These are phyloP conservation scores for Pseudogymnoascus sp. DNA, from an alignment of 2,329 filamentous ascomycete genomes.

Conservation along the genomic window DNA sequence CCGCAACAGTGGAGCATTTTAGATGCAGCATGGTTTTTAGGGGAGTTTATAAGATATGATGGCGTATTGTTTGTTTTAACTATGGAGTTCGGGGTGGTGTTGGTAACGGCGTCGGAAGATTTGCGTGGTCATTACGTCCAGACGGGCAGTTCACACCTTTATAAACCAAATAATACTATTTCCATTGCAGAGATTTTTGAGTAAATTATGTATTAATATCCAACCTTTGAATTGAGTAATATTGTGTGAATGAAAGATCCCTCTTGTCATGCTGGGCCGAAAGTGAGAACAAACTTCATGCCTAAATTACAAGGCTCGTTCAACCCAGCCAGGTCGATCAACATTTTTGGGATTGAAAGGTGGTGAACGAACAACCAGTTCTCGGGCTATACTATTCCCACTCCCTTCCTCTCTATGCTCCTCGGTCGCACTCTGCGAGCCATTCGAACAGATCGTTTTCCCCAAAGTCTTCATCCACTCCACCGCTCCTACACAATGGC, in stretches of 20 bases:
- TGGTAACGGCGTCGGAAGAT: background rate
- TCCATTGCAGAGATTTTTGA: background rate
- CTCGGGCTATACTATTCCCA: background rate
- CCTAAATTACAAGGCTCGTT: background rate
- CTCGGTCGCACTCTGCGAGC: slow-evolving; percentile 15
- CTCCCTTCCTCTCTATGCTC: slow-evolving; percentile 16
- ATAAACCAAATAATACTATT: slow-evolving; percentile 1
- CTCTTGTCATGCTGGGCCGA: background rate
- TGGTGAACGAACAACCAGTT: background rate
- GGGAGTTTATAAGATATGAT: background rate
- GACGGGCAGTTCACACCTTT: background rate
- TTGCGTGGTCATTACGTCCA: background rate
- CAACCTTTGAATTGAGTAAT: background rate
- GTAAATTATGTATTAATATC: background rate
- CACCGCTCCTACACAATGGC: slow-evolving; percentile 23
- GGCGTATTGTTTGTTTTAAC: background rate
- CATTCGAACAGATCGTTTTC: slow-evolving; percentile 16
- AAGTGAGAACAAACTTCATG: background rate
- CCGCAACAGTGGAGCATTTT: slow-evolving; percentile 22
- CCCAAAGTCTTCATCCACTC: slow-evolving; percentile 10
- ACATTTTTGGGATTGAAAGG: background rate
- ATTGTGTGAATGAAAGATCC: background rate
- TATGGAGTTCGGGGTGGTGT: background rate
- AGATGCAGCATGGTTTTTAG: slow-evolving; percentile 5
- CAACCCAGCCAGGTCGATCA: slow-evolving; percentile 7